phyloP scores from a whole-genome alignment of 306 rosid genomes.

The Cicer arietinum region DNA sequence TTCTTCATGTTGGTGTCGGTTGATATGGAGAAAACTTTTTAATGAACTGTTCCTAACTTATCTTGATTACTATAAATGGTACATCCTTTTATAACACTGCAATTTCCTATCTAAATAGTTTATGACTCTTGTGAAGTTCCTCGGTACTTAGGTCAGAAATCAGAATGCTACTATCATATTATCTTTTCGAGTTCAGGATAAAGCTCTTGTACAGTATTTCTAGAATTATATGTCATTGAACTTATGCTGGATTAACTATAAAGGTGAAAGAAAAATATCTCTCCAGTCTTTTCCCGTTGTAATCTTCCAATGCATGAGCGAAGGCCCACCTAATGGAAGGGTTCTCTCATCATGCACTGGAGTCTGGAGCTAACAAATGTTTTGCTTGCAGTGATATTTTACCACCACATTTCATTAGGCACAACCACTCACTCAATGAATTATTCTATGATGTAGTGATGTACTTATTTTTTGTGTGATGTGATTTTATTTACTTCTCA shows the following conservation, averaged over 20 bases:
- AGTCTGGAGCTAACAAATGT: constrained; percentile 18
- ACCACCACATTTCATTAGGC: constrained; percentile 27
- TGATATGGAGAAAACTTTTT: constrained; percentile 10
- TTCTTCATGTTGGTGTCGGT: constrained; percentile 18
- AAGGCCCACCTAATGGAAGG: constrained; percentile 17
- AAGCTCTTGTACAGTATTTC: background rate
- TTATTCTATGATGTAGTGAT: constrained; percentile 15
- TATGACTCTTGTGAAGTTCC: constrained; percentile 32
- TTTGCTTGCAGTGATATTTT: constrained; percentile 31
- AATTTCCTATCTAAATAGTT: constrained; percentile 28
- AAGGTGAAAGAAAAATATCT: constrained; percentile 17
- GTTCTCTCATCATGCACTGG: background rate
- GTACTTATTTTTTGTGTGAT: constrained; percentile 20
- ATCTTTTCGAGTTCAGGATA: constrained; percentile 12
- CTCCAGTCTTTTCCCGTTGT: constrained; percentile 8
- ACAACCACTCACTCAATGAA: background rate
- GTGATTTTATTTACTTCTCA: constrained; percentile 35
- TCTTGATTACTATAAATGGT: constrained; percentile 11
- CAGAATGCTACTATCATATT: constrained; percentile 16
- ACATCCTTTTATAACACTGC: constrained; percentile 13
- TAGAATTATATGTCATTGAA: constrained; percentile 23
- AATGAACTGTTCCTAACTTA: constrained; percentile 9
- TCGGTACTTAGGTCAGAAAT: constrained; percentile 2
- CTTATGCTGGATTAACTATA: constrained; percentile 16
- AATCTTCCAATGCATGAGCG: constrained; percentile 27